These are phyloP conservation scores for Colletotrichum graminicola DNA, from an alignment of 2,329 filamentous ascomycete genomes.

Conservation along the genomic window DNA sequence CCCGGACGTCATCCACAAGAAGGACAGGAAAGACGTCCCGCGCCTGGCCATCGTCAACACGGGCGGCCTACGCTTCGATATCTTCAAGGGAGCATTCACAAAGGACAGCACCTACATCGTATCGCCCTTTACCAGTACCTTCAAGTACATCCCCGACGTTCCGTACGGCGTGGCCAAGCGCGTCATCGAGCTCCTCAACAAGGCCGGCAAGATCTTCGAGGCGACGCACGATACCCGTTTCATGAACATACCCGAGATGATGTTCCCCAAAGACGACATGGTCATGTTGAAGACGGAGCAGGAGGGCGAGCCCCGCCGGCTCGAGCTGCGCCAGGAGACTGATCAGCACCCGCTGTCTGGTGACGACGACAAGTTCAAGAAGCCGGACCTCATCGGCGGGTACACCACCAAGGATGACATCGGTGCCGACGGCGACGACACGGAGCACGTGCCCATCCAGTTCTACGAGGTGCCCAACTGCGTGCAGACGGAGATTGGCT, in stretches of 20 bases:
- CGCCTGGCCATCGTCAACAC: constrained; percentile 86
- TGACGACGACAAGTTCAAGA: constrained; percentile 44
- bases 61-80: constrained; percentile 92
- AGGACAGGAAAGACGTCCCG: constrained; percentile 69
- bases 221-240: constrained; percentile 57
- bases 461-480: constrained; percentile 88
- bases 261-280: constrained; percentile 45
- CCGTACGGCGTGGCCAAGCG: constrained; percentile 81
- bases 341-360: constrained; percentile 50
- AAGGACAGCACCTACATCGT: constrained; percentile 87
- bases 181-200: constrained; percentile 72
- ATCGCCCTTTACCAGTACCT: constrained; percentile 86
- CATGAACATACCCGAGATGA: constrained; percentile 64
- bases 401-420: constrained; percentile 92
- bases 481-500: constrained; percentile 76
- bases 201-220: constrained; percentile 62
- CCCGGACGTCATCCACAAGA: constrained; percentile 72
- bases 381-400: constrained; percentile 68
- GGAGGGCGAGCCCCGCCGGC: constrained; percentile 45
- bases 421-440: constrained; percentile 89
- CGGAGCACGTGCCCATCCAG: constrained; percentile 79
- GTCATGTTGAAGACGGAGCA: constrained; percentile 36
- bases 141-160: constrained; percentile 83
- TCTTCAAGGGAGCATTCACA: constrained; percentile 93
- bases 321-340: constrained; percentile 49